Conservation (phyloP, 257 asterid species). For the Orobanche coerulescens region DNA sequence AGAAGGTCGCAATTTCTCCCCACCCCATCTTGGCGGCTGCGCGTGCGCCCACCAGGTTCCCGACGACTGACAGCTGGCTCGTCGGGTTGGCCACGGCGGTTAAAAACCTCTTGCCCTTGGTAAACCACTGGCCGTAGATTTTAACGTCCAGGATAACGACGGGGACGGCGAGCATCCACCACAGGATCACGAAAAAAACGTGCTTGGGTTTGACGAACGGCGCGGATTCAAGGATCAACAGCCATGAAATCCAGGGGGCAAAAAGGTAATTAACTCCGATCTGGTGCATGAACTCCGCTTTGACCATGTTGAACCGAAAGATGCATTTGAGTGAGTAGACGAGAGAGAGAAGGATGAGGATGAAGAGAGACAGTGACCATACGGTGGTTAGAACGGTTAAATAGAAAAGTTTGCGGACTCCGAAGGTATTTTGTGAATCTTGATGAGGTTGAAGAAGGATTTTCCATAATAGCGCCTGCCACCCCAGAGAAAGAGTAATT, state of each 20-base stretch:
- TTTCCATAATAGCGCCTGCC: conserved; percentile 59
- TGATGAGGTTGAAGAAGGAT: conserved; percentile 36
- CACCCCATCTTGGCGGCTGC: conserved; percentile 74
- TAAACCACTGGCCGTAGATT: conserved; percentile 71
- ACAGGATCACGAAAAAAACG: conserved; percentile 22
- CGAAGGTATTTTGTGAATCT: conserved; percentile 12
- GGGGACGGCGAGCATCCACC: conserved; percentile 54
- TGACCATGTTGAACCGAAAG: conserved; percentile 33
- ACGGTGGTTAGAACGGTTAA: conserved; percentile 18
- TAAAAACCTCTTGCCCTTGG: conserved; percentile 40
- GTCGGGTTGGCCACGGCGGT: conserved; percentile 62
- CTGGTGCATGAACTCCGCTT: conserved; percentile 46
- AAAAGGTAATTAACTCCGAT: conserved; percentile 63
- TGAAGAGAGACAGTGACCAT: conserved; percentile 40
- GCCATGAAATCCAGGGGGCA: conserved; percentile 79
- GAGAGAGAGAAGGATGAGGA: conserved; percentile 37
- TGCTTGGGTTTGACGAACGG: conserved; percentile 36
- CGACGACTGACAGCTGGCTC: conserved; percentile 54
- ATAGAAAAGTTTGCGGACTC: conserved; percentile 22
- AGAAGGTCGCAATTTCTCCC: conserved; percentile 36
- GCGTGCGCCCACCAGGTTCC: conserved; percentile 57
- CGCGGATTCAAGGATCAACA: conserved; percentile 45
- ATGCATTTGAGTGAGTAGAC: conserved; percentile 43
- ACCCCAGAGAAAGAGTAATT: conserved; percentile 48
- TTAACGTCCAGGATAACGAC: conserved; percentile 49